Conservation (phyloP, 2,329 filamentous ascomycete species). For the Knufia petricola region DNA sequence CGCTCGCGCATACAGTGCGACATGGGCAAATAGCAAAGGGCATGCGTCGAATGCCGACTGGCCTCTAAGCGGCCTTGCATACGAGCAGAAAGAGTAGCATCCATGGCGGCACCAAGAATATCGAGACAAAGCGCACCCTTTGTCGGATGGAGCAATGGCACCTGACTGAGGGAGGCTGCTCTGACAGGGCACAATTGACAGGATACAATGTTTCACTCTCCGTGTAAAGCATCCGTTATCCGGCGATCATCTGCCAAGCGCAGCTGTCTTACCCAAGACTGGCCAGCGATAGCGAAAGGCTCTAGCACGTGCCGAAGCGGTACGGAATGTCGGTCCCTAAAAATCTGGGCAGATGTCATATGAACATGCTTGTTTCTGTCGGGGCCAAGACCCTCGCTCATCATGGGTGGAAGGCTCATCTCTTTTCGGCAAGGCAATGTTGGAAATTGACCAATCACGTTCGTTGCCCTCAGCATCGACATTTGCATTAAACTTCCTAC, state of each 20-base stretch:
- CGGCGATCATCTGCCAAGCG: neutral
- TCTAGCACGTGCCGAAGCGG: neutral
- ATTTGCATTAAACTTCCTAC: no score
- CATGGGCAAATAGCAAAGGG: neutral
- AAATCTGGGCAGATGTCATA: neutral
- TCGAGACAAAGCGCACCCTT: no score
- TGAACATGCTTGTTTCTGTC: neutral
- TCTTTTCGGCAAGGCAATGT: neutral
- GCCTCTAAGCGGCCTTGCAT: no score
- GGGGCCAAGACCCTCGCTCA: neutral
- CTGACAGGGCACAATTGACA: no score
- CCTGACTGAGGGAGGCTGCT: no score
- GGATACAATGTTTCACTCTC: no score
- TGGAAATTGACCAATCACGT: neutral
- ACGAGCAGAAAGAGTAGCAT: no score
- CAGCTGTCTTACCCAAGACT: neutral
- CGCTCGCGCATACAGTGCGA: neutral
- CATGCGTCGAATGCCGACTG: no score
- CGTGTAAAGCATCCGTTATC: neutral
- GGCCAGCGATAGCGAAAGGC: neutral
- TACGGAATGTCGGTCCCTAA: neutral
- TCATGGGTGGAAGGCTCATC: neutral
- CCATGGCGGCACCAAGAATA: no score
- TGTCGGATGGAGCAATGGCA: no score
- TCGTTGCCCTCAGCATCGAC: neutral